These are phyloP conservation scores for Cladosporium sphaerospermum DNA, from an alignment of 2,329 filamentous ascomycete species.

Conservation along the genomic window DNA sequence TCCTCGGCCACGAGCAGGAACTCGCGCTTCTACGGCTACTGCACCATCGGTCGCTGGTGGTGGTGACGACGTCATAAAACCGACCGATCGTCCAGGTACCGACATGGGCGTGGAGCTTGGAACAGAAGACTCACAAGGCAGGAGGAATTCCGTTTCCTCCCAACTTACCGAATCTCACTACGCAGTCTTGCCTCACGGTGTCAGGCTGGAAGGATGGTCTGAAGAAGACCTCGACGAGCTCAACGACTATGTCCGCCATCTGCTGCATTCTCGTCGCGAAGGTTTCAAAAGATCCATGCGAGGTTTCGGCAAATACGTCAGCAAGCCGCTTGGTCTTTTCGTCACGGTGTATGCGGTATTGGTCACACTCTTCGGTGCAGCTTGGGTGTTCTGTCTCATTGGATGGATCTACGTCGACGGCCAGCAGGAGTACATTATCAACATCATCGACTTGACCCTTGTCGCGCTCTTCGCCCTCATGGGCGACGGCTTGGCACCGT, in stretches of 20 bases:
- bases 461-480: conserved; percentile 59
- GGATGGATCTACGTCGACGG: conserved; percentile 77
- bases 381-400: conserved; percentile 88
- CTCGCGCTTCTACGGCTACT: background rate
- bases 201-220: conserved; percentile 66
- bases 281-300: conserved; percentile 73
- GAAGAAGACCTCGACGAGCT: conserved; percentile 67
- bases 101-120: background rate
- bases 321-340: conserved; percentile 68
- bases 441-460: conserved; percentile 52
- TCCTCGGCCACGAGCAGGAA: conserved; percentile 7
- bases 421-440: conserved; percentile 55
- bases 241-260: conserved; percentile 81
- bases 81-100: background rate
- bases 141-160: conserved; percentile 55
- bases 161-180: conserved; percentile 64
- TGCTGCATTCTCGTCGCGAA: conserved; percentile 74
- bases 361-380: conserved; percentile 77
- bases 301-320: conserved; percentile 74
- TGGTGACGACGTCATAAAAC: background rate
- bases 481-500: conserved; percentile 59
- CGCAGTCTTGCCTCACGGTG: conserved; percentile 71
- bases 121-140: background rate
- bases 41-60: background rate
- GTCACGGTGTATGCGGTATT: conserved; percentile 77